Conservation (phyloP, 2,329 filamentous ascomycete species). For the Epichloe glyceriae region DNA sequence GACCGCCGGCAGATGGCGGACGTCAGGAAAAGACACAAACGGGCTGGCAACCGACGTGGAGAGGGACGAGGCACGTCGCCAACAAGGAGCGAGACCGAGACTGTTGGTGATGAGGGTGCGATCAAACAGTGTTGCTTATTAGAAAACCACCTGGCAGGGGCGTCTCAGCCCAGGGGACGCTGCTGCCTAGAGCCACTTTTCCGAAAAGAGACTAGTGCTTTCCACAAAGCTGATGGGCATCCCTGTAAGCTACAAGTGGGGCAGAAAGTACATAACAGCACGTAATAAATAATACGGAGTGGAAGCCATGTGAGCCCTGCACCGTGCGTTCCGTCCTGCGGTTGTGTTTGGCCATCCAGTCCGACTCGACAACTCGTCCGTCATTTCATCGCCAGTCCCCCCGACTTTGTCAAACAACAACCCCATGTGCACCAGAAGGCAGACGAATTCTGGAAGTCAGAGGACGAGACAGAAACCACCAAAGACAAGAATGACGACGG, state of each 20-base stretch:
- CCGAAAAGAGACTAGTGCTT: conserved; percentile 8
- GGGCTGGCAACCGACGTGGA: conserved; percentile 1
- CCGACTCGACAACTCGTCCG: background rate
- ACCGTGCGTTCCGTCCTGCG: background rate
- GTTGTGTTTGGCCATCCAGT: background rate
- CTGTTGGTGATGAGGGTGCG: conserved; percentile 4
- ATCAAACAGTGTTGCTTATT: conserved; percentile 4
- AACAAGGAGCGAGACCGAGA: background rate
- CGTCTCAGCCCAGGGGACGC: conserved; percentile 10
- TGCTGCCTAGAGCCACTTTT: conserved; percentile 11
- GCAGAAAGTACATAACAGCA: background rate
- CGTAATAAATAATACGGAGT: background rate
- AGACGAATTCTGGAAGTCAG: background rate
- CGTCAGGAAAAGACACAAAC: conserved; percentile 3
- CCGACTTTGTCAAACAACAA: background rate
- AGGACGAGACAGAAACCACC: background rate
- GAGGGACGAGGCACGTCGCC: background rate
- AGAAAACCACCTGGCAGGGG: conserved; percentile 5
- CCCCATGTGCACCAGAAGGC: background rate
- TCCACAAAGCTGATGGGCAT: conserved; percentile 8
- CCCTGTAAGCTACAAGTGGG: conserved; percentile 2
- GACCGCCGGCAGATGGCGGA: conserved; percentile 4
- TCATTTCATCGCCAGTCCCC: background rate
- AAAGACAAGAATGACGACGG: conserved; percentile 1
- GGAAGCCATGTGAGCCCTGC: background rate